Base-by-base conservation (phyloP, 78 protist genomes). In the Speleostelium caveatum region DNA sequence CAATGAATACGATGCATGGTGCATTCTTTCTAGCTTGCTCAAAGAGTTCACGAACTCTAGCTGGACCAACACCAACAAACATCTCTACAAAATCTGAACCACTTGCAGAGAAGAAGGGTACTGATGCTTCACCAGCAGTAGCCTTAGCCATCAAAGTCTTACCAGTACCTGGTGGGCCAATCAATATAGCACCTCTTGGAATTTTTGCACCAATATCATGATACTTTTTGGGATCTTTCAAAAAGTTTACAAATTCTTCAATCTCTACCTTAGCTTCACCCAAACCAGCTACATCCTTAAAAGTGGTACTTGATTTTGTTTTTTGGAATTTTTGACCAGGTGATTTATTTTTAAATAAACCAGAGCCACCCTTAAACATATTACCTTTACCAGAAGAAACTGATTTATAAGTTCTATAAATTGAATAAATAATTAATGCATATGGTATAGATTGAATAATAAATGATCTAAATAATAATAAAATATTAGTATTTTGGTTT, bases 121-220 rank as follows among this genome's bases (percentile, higher is more conserved):
- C 99, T 19, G 75, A 94, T 16, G 99, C 97, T 93, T 98, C 99
- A 19, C 99, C 99, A 1, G 98, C 97, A 1, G 93, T 78, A 12
- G 98, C 98, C 80, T 95, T 95, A 1, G 98, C 98, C 28, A 97
- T 39, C 56, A 97, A 68, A 2, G 99, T 98, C 73, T 98, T 98
- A 60, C 99, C 99, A 0, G 98, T 96, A 1, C 99, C 99, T 30
- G 99, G 99, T 24, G 99, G 99, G 0, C 99, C 99, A 21, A 86
- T 83, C 66, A 98, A 79, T 8, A 98, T 22, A 1, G 95, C 99
- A 33, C 99, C 98, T 71, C 93, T 86, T 51, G 99, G 99, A 28
- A 96, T 94, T 68, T 96, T 93, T 61, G 99, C 99, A 30, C 99
- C 99, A 35, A 96, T 94, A 2, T 75, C 79, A 22, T 86, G 72